A percentile compares a stretch with the other conserved stretches of the same genome.
phyloP scores from a whole-genome alignment of 1,284 basidiomycete species.

The Agaricales sp. region DNA sequence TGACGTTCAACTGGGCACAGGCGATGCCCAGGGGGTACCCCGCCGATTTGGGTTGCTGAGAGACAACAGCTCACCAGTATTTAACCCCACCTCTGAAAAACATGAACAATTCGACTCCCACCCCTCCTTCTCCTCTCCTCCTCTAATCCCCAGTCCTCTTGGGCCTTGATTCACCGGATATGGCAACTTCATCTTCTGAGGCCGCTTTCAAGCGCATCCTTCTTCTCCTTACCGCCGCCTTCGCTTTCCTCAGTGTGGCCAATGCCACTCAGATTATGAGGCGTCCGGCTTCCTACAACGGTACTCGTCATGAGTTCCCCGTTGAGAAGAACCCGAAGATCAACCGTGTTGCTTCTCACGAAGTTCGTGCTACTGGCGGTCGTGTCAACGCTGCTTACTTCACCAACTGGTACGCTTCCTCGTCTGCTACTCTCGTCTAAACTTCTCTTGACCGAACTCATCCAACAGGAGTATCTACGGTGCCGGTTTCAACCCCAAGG shows the following conservation, averaged over 20 bases:
- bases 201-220: not conserved
- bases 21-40: no score
- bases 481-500: constrained; percentile 46
- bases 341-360: constrained; percentile 33
- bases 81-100: no score
- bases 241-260: constrained; percentile 12
- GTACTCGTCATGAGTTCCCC: constrained; percentile 25
- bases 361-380: constrained; percentile 18
- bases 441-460: constrained; percentile 7
- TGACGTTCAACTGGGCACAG: no score
- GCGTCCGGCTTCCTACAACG: constrained; percentile 38
- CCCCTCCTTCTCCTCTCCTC: no score
- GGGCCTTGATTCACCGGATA: not conserved
- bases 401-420: constrained; percentile 46
- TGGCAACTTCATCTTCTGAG: not conserved
- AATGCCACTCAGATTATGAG: constrained; percentile 47
- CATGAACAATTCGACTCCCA: no score
- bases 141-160: not conserved
- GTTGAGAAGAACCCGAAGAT: constrained; percentile 27
- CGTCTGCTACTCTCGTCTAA: constrained; percentile 16
- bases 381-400: constrained; percentile 47
- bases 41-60: no score
- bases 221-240: constrained; percentile 3
- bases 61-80: no score
- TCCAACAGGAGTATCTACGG: constrained; percentile 67